phyloP scores from a whole-genome alignment of 495 filamentous ascomycete genomes.

The Aspergillus campestris region DNA sequence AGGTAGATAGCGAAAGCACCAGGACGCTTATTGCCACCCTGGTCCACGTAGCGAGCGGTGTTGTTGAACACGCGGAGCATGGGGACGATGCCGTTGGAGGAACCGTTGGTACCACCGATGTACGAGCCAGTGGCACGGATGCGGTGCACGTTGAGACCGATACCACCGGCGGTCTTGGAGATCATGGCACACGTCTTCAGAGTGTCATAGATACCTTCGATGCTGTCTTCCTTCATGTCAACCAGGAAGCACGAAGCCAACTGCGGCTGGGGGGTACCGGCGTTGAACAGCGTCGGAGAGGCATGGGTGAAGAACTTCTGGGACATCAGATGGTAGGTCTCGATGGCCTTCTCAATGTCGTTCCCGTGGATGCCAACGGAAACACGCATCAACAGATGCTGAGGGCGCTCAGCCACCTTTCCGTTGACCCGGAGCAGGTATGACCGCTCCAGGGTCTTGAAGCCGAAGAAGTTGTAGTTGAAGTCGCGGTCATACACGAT shows the following conservation, averaged over 20 bases:
- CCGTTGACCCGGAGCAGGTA: slow-evolving; percentile 90
- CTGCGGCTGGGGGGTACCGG: slow-evolving; percentile 87
- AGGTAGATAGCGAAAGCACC: slow-evolving; percentile 98
- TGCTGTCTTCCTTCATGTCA: slow-evolving; percentile 98
- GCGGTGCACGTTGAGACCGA: slow-evolving; percentile 89
- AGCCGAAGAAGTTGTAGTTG: slow-evolving; percentile 99
- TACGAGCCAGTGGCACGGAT: slow-evolving; percentile 96
- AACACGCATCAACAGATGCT: slow-evolving; percentile 99
- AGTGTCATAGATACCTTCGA: slow-evolving; percentile 98
- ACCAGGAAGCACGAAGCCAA: slow-evolving; percentile 96
- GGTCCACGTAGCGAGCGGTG: slow-evolving; percentile 95
- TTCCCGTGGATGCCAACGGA: slow-evolving; percentile 94
- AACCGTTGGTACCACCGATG: slow-evolving; percentile 94
- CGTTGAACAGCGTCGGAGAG: slow-evolving; percentile 95
- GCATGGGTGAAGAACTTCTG: slow-evolving; percentile 97
- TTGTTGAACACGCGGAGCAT: slow-evolving; percentile 99
- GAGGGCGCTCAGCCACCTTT: slow-evolving; percentile 90
- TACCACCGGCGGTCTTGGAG: slow-evolving; percentile 97
- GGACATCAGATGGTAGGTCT: slow-evolving; percentile 98
- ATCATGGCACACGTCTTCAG: slow-evolving; percentile 99
- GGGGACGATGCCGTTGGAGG: slow-evolving; percentile 93
- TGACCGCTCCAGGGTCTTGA: slow-evolving; percentile 97
- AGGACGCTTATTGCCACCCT: slow-evolving; percentile 98
- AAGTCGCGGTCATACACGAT: slow-evolving; percentile 99
- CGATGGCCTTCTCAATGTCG: slow-evolving; percentile 84